Conservation (phyloP, 768 basidiomycete species). For the Dentipellis fragilis region DNA sequence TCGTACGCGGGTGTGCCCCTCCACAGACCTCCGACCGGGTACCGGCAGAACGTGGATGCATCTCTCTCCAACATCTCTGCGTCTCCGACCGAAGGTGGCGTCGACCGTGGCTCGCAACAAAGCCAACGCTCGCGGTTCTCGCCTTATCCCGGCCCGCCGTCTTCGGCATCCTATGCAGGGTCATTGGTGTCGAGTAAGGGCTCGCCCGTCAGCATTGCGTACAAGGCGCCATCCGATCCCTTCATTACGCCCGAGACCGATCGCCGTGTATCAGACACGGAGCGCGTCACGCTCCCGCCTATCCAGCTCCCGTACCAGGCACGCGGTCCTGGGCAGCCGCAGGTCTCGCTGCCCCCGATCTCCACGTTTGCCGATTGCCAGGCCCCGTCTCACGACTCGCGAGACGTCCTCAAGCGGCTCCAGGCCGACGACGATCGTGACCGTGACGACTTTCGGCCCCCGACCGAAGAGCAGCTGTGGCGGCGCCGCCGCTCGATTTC, state of each 20-base stretch:
- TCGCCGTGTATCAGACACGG: slow-evolving; percentile 16
- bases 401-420: slow-evolving; percentile 10
- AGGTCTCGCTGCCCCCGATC: slow-evolving; percentile 57
- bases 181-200: slow-evolving; percentile 18
- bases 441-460: neutral
- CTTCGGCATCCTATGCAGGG: slow-evolving; percentile 16
- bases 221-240: slow-evolving; percentile 20
- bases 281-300: slow-evolving; percentile 31
- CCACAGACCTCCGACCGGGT: slow-evolving; percentile 1
- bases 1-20: neutral
- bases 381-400: slow-evolving; percentile 7
- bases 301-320: slow-evolving; percentile 26
- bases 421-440: slow-evolving; percentile 3
- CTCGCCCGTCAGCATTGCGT: slow-evolving; percentile 25
- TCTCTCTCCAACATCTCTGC: slow-evolving; percentile 6
- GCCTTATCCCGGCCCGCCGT: slow-evolving; percentile 31
- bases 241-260: slow-evolving; percentile 9
- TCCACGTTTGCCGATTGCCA: slow-evolving; percentile 21
- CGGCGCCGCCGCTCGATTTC: neutral
- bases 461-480: neutral
- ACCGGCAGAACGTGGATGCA: neutral
- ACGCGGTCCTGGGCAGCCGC: slow-evolving; percentile 22
- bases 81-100: slow-evolving; percentile 15
- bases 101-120: slow-evolving; percentile 20
- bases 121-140: slow-evolving; percentile 28